Percentiles rank a stretch among this genome's conserved stretches.
Conservation (phyloP, 176 grass and related monocot species). For the Panicum miliaceum region DNA sequence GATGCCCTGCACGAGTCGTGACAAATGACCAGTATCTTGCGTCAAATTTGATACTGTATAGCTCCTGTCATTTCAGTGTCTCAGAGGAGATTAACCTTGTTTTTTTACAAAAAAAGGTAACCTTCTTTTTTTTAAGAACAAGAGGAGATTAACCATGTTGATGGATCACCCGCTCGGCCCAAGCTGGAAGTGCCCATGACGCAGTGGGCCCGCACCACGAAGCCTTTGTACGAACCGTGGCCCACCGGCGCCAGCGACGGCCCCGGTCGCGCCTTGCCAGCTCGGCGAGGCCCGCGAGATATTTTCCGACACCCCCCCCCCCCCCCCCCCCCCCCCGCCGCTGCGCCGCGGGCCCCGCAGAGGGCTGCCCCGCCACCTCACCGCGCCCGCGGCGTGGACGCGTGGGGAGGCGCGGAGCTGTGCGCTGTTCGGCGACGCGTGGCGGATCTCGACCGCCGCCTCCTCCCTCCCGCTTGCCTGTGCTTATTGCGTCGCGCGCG, state of each 20-base stretch:
- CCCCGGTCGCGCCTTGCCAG: background rate
- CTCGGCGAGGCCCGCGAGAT: background rate
- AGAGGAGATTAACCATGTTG: background rate
- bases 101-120: too few species aligned
- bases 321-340: background rate
- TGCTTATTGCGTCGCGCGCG: background rate
- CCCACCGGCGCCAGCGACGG: background rate
- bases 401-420: background rate
- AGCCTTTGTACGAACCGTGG: background rate
- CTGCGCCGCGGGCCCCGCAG: constrained; percentile 3
- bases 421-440: constrained; percentile 16
- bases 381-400: background rate
- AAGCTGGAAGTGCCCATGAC: too few species aligned
- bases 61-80: background rate
- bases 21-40: background rate
- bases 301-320: background rate
- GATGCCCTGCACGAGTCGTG: background rate
- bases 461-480: background rate
- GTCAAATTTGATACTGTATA: background rate
- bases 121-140: too few species aligned
- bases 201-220: background rate
- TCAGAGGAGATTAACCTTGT: too few species aligned
- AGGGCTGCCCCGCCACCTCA: constrained; percentile 50
- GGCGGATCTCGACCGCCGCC: constrained; percentile 5
- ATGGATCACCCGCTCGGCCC: background rate